A percentile compares a stretch with the other conserved stretches of the same genome.
phyloP scores from a whole-genome alignment of 192 early-diverging fungal genomes.

The Coemansia sp. region DNA sequence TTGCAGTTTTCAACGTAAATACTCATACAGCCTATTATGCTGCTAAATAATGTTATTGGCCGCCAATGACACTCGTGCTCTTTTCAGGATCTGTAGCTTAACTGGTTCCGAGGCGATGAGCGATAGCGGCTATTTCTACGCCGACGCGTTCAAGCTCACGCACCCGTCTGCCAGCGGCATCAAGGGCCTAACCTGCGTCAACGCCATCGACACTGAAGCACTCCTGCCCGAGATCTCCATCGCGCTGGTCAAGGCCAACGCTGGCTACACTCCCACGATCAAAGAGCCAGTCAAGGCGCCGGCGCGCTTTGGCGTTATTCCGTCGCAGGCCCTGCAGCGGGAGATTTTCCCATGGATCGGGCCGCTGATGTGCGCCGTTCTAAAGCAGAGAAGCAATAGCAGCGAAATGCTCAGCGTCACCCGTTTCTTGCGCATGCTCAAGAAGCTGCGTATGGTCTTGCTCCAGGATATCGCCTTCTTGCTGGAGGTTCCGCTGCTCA shows the following conservation, averaged over 20 bases:
- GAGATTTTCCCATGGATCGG: slow-evolving; percentile 51
- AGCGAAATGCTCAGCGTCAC: slow-evolving; percentile 33
- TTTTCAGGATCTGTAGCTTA: slow-evolving; percentile 28
- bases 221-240: slow-evolving; percentile 29
- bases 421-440: slow-evolving; percentile 37
- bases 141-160: slow-evolving; percentile 35
- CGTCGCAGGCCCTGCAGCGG: slow-evolving; percentile 36
- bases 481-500: slow-evolving; percentile 42
- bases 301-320: slow-evolving; percentile 30
- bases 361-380: slow-evolving; percentile 29
- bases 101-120: slow-evolving; percentile 33
- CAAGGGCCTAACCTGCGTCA: slow-evolving; percentile 41
- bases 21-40: neutral
- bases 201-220: slow-evolving; percentile 15
- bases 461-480: slow-evolving; percentile 49
- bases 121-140: slow-evolving; percentile 47
- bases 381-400: slow-evolving; percentile 40
- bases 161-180: slow-evolving; percentile 30
- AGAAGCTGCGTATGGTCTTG: slow-evolving; percentile 46
- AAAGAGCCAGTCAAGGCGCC: slow-evolving; percentile 10
- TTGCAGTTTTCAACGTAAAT: neutral
- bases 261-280: slow-evolving; percentile 19
- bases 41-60: slow-evolving; percentile 2
- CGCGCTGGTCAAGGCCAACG: slow-evolving; percentile 35
- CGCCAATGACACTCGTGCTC: neutral